phyloP scores from a whole-genome alignment of 208 protist species.

The Trypanosoma scelopori region DNA sequence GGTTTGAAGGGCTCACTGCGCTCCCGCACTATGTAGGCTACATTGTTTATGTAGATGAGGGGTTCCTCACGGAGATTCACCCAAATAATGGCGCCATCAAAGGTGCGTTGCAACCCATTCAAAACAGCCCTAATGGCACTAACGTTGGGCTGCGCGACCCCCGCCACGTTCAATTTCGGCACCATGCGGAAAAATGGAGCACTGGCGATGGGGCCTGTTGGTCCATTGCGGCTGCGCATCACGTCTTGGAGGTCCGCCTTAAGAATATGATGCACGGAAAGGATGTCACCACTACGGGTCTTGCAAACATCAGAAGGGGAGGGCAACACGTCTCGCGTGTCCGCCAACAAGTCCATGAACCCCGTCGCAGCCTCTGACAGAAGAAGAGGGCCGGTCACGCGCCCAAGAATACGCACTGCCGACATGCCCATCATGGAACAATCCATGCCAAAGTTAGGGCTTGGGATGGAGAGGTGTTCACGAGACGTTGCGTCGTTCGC shows the following conservation, averaged over 20 bases:
- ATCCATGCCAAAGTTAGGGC: neutral
- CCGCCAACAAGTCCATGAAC: conserved; percentile 74
- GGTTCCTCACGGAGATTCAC: conserved; percentile 89
- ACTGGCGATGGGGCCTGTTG: conserved; percentile 77
- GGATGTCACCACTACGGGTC: conserved; percentile 70
- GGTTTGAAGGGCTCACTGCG: conserved; percentile 72
- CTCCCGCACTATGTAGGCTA: conserved; percentile 80
- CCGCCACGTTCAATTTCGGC: conserved; percentile 82
- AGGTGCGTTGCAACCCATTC: conserved; percentile 71
- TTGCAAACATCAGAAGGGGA: conserved; percentile 64
- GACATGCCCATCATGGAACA: conserved; percentile 34
- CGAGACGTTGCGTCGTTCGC: neutral
- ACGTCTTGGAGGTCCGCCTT: conserved; percentile 79
- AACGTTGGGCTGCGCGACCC: conserved; percentile 76
- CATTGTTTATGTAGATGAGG: conserved; percentile 87
- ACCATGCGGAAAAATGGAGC: conserved; percentile 88
- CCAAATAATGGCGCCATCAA: conserved; percentile 74
- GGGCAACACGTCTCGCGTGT: conserved; percentile 58
- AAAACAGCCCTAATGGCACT: conserved; percentile 74
- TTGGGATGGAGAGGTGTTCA: neutral
- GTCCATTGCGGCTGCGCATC: conserved; percentile 49
- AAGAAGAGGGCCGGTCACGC: conserved; percentile 50
- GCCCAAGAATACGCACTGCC: conserved; percentile 58
- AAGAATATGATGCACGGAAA: conserved; percentile 76
- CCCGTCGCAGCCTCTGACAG: conserved; percentile 60